A percentile compares a stretch with the other conserved stretches of the same genome.
These are phyloP conservation scores for Wickerhamiella alocasiicola DNA, from an alignment of 805 yeast genomes.

Conservation along the genomic window DNA sequence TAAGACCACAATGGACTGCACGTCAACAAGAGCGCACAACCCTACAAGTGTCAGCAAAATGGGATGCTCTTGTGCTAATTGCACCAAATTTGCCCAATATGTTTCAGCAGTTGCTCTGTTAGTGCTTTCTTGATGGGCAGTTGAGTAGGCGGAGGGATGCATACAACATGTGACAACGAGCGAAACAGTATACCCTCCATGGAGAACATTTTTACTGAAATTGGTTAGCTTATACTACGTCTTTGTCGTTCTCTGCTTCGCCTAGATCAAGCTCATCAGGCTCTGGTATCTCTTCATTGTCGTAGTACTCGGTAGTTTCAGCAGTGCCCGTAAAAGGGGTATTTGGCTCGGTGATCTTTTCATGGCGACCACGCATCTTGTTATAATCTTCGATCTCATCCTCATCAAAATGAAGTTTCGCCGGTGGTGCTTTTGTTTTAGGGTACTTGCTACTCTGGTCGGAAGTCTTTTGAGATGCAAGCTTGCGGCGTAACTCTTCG, in stretches of 20 bases:
- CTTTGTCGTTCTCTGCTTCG: slow-evolving; percentile 12
- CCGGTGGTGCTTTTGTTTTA: slow-evolving; percentile 22
- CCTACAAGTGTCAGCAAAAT: no score
- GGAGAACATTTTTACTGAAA: no score
- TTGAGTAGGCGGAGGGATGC: no score
- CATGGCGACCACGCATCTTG: slow-evolving; percentile 21
- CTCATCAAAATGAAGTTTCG: slow-evolving; percentile 19
- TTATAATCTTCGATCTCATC: slow-evolving; percentile 19
- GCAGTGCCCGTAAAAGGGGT: slow-evolving; percentile 24
- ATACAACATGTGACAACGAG: no score
- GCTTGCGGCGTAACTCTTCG: slow-evolving; percentile 15
- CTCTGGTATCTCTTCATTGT: slow-evolving; percentile 18
- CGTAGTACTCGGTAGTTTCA: slow-evolving; percentile 23
- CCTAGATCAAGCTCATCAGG: slow-evolving; percentile 18
- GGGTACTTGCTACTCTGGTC: slow-evolving; percentile 16
- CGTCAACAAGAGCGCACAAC: neutral
- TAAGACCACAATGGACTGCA: neutral
- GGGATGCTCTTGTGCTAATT: no score
- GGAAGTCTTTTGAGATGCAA: neutral
- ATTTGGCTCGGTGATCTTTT: slow-evolving; percentile 22
- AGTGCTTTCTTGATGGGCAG: no score
- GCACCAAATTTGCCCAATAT: no score
- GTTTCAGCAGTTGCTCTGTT: no score
- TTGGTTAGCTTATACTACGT: slow-evolving; percentile 1
- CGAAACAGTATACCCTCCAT: no score